Percentiles rank a stretch among this genome's conserved stretches.
Conservation (phyloP, 169 alveolate species). For the Theileria sp. region DNA sequence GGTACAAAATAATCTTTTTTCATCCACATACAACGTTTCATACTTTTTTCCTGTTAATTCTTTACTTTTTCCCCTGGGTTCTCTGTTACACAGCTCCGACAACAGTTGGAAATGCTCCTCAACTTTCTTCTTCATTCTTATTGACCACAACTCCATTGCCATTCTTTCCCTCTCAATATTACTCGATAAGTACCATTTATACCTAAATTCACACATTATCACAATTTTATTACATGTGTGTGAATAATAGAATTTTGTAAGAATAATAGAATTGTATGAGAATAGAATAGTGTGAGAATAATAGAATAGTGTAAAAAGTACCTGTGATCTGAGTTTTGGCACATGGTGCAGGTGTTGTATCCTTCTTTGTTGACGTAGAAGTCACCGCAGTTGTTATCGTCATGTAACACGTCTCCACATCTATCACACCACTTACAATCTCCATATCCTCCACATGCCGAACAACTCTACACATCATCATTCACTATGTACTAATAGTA, state of each 20-base stretch:
- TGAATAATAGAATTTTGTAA: too few species aligned
- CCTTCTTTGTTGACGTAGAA: constrained; percentile 43
- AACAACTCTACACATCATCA: constrained; percentile 24
- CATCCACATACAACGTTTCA: constrained; percentile 13
- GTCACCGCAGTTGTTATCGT: constrained; percentile 61
- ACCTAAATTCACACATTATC: neutral
- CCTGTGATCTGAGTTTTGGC: constrained; percentile 67
- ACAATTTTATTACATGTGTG: too few species aligned
- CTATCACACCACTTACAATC: constrained; percentile 63
- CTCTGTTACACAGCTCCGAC: neutral
- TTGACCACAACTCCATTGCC: constrained; percentile 57
- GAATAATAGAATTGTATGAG: too few species aligned
- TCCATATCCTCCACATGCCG: constrained; percentile 64
- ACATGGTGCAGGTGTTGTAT: constrained; percentile 41
- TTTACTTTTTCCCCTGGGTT: neutral
- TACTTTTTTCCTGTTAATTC: neutral
- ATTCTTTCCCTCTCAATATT: constrained; percentile 29
- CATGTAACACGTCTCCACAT: constrained; percentile 67
- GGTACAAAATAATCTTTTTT: constrained; percentile 15
- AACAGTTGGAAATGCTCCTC: constrained; percentile 11
- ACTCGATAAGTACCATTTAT: constrained; percentile 38
- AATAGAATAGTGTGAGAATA: too few species aligned
- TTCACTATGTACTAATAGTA: too few species aligned
- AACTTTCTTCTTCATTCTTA: constrained; percentile 29
- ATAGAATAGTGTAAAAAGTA: too few species aligned